phyloP scores from a whole-genome alignment of 805 yeast genomes.

The baker's yeast (Saccharomyces cerevisiae) region DNA sequence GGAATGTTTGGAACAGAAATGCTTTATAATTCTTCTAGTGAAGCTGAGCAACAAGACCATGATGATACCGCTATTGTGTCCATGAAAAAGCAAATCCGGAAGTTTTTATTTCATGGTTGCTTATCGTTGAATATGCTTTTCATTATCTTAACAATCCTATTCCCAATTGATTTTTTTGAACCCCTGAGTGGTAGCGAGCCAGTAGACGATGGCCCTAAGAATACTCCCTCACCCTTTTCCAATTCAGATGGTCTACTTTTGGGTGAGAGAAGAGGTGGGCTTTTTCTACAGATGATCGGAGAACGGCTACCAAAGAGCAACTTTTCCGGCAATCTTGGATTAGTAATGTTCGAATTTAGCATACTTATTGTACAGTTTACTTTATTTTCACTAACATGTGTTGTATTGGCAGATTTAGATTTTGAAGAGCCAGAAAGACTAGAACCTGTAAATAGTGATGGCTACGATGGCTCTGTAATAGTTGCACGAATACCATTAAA shows the following conservation, averaged over 20 bases:
- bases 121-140: conserved; percentile 18
- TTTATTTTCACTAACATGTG: conserved; percentile 21
- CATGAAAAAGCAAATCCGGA: conserved; percentile 17
- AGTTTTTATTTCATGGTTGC: conserved; percentile 20
- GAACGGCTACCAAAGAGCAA: conserved; percentile 34
- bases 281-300: conserved; percentile 40
- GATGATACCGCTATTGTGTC: conserved; percentile 1
- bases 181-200: conserved; percentile 24
- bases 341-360: conserved; percentile 20
- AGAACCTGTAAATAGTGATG: conserved; percentile 30
- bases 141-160: conserved; percentile 13
- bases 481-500: conserved; percentile 25
- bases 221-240: conserved; percentile 26
- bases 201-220: conserved; percentile 18
- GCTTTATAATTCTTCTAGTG: not conserved
- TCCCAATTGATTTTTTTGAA: conserved; percentile 32
- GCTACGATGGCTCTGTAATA: conserved; percentile 37
- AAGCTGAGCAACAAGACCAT: not conserved
- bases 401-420: conserved; percentile 21
- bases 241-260: conserved; percentile 19
- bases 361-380: conserved; percentile 23
- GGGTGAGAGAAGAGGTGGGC: conserved; percentile 27
- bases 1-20: not conserved
- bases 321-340: conserved; percentile 28
- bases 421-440: conserved; percentile 6